Base-by-base conservation (phyloP, 225 moss, liverwort and hornwort species). In the Thuidium tamariscinum region DNA sequence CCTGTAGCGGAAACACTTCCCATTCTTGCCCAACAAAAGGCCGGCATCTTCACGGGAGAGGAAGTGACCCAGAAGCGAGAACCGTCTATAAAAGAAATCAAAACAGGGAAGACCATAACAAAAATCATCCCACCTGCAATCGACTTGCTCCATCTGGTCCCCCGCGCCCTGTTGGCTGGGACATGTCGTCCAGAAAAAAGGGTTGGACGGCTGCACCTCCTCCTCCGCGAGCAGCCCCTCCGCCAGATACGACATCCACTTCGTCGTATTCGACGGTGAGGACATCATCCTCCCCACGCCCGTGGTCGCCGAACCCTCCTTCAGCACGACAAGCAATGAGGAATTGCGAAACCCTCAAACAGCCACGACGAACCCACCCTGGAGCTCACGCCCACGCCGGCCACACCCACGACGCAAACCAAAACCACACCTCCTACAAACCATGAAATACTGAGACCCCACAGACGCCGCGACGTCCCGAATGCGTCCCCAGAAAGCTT, bases 231-330 rank as follows among this genome's bases (percentile, higher is more conserved):
- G 88, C 51, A 98, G 89, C 29, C 95, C 92, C 82, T 95, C 95
- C 90, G 94, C 93, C 30, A 98, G 87, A 87, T 93, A 95, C 84
- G 96, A 96, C 91, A 97, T 97, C 98, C 98, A 98, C 90, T 94
- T 96, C 74, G 93, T 98, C 83, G 96, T 94, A 91, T 91, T 96
- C 86, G 98, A 95, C 70, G 95, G 93, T 61, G 94, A 95, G 92
- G 95, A 93, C 97, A 95, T 94, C 86, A 88, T 94, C 87, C 91
- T 91, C 75, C 30, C 60, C 61, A 62, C 61, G n/a, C 56, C 72
- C 81, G n/a, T 36, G 46, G 16, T 63, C 84, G 49, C 81, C 88
- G 37, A 77, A 81, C 74, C 84, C 81, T 89, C 82, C 77, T 89
- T 77, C 88, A 88, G 88, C 84, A 84, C 86, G 44, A 26, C 74